Evolutionary conservation across 768 basidiomycete species (phyloP).

Genomic region (Neoboletus magnificus): DNA sequence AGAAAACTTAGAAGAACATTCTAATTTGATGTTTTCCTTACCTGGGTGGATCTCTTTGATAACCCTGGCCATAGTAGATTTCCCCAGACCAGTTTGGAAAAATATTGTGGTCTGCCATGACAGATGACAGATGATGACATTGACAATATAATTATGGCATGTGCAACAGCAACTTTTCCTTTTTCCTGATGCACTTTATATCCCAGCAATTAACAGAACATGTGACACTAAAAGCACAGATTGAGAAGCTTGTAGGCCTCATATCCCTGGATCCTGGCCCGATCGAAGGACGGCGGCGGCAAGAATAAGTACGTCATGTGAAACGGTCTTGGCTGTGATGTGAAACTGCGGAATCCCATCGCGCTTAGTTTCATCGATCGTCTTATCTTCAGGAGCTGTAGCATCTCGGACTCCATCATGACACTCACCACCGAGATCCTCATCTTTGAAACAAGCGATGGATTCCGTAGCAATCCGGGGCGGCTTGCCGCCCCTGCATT

Average conservation of each 20-base stretch:
- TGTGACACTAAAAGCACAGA: background rate
- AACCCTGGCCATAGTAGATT: too few species aligned
- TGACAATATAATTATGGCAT: too few species aligned
- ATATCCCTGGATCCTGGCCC: background rate
- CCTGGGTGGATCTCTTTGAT: too few species aligned
- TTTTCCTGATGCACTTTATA: too few species aligned
- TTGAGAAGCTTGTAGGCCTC: background rate
- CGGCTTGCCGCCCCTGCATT: background rate
- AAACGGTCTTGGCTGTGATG: background rate
- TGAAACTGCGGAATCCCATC: background rate
- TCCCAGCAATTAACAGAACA: background rate
- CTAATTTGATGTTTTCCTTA: too few species aligned
- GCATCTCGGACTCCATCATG: constrained; percentile 2
- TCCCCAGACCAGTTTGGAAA: too few species aligned
- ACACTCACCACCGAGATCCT: constrained; percentile 22
- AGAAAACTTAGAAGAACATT: too few species aligned
- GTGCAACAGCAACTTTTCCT: too few species aligned
- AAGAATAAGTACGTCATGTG: too few species aligned
- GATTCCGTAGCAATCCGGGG: constrained; percentile 1
- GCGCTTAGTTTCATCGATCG: background rate
- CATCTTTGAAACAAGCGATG: constrained; percentile 15
- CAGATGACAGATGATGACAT: too few species aligned
- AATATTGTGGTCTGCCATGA: too few species aligned
- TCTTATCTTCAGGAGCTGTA: background rate
- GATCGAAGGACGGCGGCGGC: background rate